Conservation (phyloP, 2,329 filamentous ascomycete genomes). For the Macroventuria anomochaeta region DNA sequence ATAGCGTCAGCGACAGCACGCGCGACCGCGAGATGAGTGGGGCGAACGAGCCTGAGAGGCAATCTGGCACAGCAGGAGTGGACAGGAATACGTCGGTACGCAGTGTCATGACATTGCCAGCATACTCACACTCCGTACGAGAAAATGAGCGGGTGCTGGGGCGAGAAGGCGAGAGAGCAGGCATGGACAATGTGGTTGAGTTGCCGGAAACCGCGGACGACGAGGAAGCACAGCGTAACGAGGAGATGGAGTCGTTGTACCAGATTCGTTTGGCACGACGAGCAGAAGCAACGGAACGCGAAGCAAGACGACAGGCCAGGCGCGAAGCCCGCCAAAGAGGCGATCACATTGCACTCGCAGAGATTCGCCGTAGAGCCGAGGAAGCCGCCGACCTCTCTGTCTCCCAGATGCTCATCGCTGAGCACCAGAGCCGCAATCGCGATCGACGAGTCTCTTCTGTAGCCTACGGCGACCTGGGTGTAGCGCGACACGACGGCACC, state of each 20-base stretch:
- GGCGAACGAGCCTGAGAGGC: constrained; percentile 37
- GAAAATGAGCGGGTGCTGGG: constrained; percentile 83
- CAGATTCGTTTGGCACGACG: constrained; percentile 83
- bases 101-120: constrained; percentile 91
- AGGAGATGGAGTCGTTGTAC: constrained; percentile 92
- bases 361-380: constrained; percentile 58
- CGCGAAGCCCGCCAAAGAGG: constrained; percentile 75
- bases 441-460: constrained; percentile 76
- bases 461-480: constrained; percentile 76
- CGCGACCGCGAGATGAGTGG: constrained; percentile 41
- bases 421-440: constrained; percentile 67
- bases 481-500: constrained; percentile 79
- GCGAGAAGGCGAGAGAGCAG: constrained; percentile 87
- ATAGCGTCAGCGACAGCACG: constrained; percentile 26
- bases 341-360: constrained; percentile 72
- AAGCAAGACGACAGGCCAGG: constrained; percentile 73
- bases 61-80: constrained; percentile 55
- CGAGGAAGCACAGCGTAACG: constrained; percentile 78
- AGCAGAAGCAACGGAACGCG: constrained; percentile 76
- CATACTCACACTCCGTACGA: constrained; percentile 76
- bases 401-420: constrained; percentile 58
- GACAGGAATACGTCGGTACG: constrained; percentile 86
- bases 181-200: constrained; percentile 90
- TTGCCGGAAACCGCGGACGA: constrained; percentile 80
- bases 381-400: constrained; percentile 51